Conservation (phyloP, 768 basidiomycete genomes). For the Tulasnella sp. region DNA sequence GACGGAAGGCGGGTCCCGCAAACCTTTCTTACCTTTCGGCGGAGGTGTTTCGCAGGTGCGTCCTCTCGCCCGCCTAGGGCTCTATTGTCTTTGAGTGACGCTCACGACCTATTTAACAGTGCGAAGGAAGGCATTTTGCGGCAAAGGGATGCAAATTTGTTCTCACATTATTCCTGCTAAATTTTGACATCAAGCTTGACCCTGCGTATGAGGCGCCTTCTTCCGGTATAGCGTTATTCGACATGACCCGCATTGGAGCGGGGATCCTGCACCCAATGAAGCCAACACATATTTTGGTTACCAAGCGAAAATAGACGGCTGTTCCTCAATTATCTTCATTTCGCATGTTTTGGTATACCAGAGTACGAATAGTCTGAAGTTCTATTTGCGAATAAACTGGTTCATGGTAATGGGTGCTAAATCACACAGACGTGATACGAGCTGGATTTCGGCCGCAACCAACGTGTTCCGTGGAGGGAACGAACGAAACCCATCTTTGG, state of each 20-base stretch:
- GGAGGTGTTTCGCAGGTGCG: not conserved
- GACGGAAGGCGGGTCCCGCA: not conserved
- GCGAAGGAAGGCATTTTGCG: not conserved
- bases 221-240: not conserved
- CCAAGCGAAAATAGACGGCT: not conserved
- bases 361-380: no score
- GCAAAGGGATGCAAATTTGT: not conserved
- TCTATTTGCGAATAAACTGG: no score
- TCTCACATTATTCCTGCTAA: not conserved
- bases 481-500: no score
- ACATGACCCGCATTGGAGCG: not conserved
- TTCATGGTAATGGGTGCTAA: no score
- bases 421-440: no score
- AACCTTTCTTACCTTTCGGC: not conserved
- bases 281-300: not conserved
- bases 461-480: no score
- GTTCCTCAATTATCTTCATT: not conserved
- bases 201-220: not conserved
- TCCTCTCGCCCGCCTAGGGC: not conserved
- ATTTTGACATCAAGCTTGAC: not conserved
- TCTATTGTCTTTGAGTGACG: not conserved
- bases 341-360: no score
- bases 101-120: not conserved
- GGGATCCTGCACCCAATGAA: not conserved
- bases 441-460: no score